Conservation (phyloP, 768 basidiomycete genomes). For the Lyophyllum shimeji region DNA sequence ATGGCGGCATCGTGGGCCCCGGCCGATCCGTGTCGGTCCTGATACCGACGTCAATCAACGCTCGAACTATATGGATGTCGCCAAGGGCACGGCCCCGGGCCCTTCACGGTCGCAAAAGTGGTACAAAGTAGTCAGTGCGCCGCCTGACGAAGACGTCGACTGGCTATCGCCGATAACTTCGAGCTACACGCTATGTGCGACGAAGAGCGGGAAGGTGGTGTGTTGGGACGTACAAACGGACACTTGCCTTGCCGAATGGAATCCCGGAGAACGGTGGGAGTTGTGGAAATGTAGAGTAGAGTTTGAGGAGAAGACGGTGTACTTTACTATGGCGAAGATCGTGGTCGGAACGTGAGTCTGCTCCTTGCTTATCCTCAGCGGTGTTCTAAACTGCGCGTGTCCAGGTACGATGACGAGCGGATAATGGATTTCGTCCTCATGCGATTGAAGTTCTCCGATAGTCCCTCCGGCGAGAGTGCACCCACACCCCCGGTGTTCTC, state of each 20-base stretch:
- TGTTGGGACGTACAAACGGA: constrained; percentile 75
- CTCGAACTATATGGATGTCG: constrained; percentile 40
- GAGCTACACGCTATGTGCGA: constrained; percentile 74
- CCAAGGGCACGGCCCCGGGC: constrained; percentile 8
- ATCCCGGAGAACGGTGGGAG: constrained; percentile 62
- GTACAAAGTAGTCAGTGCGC: constrained; percentile 70
- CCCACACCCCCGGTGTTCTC: constrained; percentile 48
- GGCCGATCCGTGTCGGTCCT: constrained; percentile 39
- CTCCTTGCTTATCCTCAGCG: not conserved
- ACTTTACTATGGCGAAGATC: constrained; percentile 74
- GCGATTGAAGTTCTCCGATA: constrained; percentile 60
- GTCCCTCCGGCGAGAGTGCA: constrained; percentile 38
- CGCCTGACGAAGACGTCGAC: constrained; percentile 68
- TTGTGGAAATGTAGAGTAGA: constrained; percentile 80
- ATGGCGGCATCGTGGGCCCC: constrained; percentile 60
- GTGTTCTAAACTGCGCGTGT: not conserved
- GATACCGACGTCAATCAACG: constrained; percentile 30
- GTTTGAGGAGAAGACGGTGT: constrained; percentile 69
- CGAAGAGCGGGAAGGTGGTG: constrained; percentile 72
- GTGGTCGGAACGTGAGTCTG: constrained; percentile 46
- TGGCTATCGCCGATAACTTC: constrained; percentile 79
- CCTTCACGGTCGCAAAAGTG: constrained; percentile 34
- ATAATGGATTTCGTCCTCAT: constrained; percentile 74
- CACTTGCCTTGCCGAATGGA: constrained; percentile 65
- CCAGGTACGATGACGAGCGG: constrained; percentile 57